These are phyloP conservation scores for Cicer pinnatifidum DNA, from an alignment of 306 rosid species.

Conservation along the genomic window DNA sequence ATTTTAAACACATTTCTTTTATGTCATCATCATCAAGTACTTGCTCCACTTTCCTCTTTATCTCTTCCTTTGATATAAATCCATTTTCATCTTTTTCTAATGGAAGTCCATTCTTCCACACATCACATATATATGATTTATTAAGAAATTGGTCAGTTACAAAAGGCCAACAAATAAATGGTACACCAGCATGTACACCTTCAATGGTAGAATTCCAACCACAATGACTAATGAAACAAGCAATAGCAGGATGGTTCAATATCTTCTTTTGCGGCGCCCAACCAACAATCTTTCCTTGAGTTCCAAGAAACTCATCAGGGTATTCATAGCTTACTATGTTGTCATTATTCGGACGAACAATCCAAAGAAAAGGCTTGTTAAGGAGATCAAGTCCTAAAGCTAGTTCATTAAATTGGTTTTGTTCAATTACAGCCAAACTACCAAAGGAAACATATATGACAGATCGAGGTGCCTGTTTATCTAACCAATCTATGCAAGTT, in stretches of 20 bases:
- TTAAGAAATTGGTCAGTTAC: slow-evolving; percentile 4
- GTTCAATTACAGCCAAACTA: slow-evolving; percentile 27
- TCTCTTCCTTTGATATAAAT: slow-evolving; percentile 33
- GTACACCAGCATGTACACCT: slow-evolving; percentile 47
- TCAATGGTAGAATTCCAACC: slow-evolving; percentile 61
- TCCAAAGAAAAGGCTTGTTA: slow-evolving; percentile 47
- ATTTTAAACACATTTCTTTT: slow-evolving; percentile 27
- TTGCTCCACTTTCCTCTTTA: slow-evolving; percentile 42
- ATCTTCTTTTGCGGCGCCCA: slow-evolving; percentile 56
- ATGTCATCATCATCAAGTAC: slow-evolving; percentile 20
- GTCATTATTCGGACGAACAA: slow-evolving; percentile 25
- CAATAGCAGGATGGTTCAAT: slow-evolving; percentile 44
- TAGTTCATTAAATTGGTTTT: slow-evolving; percentile 45
- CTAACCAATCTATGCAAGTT: slow-evolving; percentile 43
- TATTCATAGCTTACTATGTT: slow-evolving; percentile 24
- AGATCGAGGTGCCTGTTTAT: slow-evolving; percentile 43
- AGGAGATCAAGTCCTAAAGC: slow-evolving; percentile 46
- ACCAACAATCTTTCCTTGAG: slow-evolving; percentile 41
- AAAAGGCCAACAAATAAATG: slow-evolving; percentile 52
- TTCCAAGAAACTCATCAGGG: slow-evolving; percentile 44
- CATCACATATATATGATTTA: slow-evolving; percentile 42
- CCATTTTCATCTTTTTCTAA: slow-evolving; percentile 40
- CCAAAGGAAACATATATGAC: slow-evolving; percentile 50
- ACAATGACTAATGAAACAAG: slow-evolving; percentile 61
- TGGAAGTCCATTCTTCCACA: slow-evolving; percentile 45